Conservation (phyloP, 371 early-diverging fungal genomes). For the Haplosporangium sp. region DNA sequence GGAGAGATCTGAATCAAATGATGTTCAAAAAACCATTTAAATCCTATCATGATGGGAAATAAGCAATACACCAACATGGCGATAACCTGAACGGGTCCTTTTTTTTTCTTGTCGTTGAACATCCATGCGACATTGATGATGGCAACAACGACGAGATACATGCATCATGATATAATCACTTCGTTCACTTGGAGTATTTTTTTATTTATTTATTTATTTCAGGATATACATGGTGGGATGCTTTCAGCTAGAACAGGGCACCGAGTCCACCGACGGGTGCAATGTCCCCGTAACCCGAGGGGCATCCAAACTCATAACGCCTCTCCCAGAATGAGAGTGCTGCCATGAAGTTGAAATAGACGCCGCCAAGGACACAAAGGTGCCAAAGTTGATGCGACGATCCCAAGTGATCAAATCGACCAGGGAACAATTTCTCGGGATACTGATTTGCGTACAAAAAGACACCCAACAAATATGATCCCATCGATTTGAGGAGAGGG, state of each 20-base stretch:
- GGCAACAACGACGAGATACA: no score
- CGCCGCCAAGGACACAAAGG: constrained; percentile 75
- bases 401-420: constrained; percentile 77
- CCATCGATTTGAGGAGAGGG: constrained; percentile 61
- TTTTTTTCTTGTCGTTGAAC: no score
- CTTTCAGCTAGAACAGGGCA: constrained; percentile 3
- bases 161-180: no score
- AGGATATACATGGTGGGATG: background rate
- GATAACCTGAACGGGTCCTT: no score
- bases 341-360: constrained; percentile 73
- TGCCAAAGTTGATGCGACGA: constrained; percentile 89
- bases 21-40: no score
- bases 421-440: constrained; percentile 82
- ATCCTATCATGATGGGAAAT: no score
- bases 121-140: no score
- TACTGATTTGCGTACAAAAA: constrained; percentile 75
- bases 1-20: no score
- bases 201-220: background rate
- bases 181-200: background rate
- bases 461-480: constrained; percentile 69
- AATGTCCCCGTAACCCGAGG: constrained; percentile 50
- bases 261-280: constrained; percentile 45
- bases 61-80: no score
- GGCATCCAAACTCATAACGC: constrained; percentile 63
- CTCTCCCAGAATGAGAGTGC: constrained; percentile 64